Percentiles rank a stretch among this genome's conserved stretches.
Evolutionary conservation across 176 grass and related monocot species (phyloP).

Genomic region (Aegilops bicornis): DNA sequence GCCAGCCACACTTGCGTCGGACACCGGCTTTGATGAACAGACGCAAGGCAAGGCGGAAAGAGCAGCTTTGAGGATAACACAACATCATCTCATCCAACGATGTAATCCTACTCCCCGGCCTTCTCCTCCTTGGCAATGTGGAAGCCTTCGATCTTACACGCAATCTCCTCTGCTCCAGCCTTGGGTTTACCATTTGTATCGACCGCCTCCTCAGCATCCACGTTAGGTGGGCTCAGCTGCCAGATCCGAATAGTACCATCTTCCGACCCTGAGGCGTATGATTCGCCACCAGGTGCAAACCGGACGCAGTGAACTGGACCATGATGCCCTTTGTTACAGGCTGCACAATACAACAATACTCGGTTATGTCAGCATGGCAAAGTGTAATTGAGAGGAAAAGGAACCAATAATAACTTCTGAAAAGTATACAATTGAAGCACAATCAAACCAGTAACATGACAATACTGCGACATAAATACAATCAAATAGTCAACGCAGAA

Average conservation of each 20-base stretch:
- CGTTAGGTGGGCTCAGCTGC: slow-evolving; percentile 46
- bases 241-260: slow-evolving; percentile 89
- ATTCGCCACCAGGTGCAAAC: slow-evolving; percentile 77
- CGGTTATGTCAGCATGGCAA: neutral
- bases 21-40: neutral
- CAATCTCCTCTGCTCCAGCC: slow-evolving; percentile 51
- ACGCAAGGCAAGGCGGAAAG: neutral
- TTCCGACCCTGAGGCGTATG: slow-evolving; percentile 87
- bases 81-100: neutral
- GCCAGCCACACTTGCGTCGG: neutral
- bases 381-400: neutral
- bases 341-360: slow-evolving; percentile 14
- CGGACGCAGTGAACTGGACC: slow-evolving; percentile 88
- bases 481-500: neutral
- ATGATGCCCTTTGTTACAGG: slow-evolving; percentile 91
- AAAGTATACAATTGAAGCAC: neutral
- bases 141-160: slow-evolving; percentile 70
- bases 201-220: slow-evolving; percentile 45
- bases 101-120: neutral
- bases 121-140: neutral
- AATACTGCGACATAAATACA: neutral
- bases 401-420: neutral
- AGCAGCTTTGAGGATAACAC: neutral
- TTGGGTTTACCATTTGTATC: slow-evolving; percentile 47
- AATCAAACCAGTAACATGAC: neutral